Evolutionary conservation across 345 rosid species (phyloP).

Genomic region (Nephelium lappaceum): DNA sequence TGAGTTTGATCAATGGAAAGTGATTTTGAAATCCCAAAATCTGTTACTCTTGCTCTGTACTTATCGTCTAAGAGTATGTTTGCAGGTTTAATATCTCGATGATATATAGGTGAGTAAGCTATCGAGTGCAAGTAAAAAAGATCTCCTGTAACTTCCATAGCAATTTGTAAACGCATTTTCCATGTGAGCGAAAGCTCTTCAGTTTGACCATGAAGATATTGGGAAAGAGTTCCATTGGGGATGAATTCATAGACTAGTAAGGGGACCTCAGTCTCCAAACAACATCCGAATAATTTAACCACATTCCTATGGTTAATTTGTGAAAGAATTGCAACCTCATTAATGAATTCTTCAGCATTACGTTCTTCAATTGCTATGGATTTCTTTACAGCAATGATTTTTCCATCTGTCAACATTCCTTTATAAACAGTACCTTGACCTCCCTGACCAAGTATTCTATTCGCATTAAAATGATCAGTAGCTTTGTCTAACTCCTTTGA

Average conservation of each 20-base stretch:
- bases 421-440: constrained; percentile 7
- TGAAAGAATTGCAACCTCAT: no score
- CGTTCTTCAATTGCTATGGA: no score
- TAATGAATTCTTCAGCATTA: no score
- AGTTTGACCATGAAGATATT: constrained; percentile 9
- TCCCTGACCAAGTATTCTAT: constrained; percentile 8
- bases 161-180: not conserved
- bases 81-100: not conserved
- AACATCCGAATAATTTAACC: no score
- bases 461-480: constrained; percentile 1
- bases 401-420: not conserved
- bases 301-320: no score
- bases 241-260: no score
- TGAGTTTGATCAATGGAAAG: constrained; percentile 8
- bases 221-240: constrained; percentile 13
- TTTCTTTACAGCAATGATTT: constrained; percentile 9
- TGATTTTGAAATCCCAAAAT: constrained; percentile 15
- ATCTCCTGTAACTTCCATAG: constrained; percentile 1
- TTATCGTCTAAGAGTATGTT: constrained; percentile 12
- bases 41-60: constrained; percentile 13
- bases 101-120: not conserved
- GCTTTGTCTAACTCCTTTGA: constrained; percentile 12
- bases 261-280: no score
- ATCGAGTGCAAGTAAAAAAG: not conserved
- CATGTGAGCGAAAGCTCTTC: constrained; percentile 11